Evolutionary conservation across 768 basidiomycete genomes (phyloP).

Genomic region (Suillus fuscotomentosus): DNA sequence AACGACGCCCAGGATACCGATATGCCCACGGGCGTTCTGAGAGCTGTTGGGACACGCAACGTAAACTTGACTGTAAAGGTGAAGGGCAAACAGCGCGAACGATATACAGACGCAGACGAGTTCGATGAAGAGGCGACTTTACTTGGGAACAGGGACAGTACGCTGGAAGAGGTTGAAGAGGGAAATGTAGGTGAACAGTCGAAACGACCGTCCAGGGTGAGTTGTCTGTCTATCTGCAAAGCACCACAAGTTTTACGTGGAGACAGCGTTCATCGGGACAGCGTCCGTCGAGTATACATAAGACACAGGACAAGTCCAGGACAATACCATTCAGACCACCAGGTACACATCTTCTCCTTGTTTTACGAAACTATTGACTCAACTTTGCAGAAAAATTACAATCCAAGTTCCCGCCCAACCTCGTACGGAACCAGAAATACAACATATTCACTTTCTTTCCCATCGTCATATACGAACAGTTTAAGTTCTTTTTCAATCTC

Average conservation of each 20-base stretch:
- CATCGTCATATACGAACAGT: conserved; percentile 96
- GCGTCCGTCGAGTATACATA: conserved; percentile 22
- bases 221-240: conserved; percentile 8
- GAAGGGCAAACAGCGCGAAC: conserved; percentile 42
- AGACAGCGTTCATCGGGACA: conserved; percentile 19
- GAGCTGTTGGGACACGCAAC: conserved; percentile 33
- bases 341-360: conserved; percentile 39
- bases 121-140: conserved; percentile 61
- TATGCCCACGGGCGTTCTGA: conserved; percentile 32
- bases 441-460: conserved; percentile 96
- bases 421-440: conserved; percentile 97
- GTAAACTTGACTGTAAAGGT: conserved; percentile 15
- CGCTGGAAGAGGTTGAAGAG: conserved; percentile 38
- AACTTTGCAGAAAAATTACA: conserved; percentile 61
- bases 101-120: conserved; percentile 60
- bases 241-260: neutral
- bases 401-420: conserved; percentile 78
- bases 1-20: conserved; percentile 20
- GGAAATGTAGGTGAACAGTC: conserved; percentile 31
- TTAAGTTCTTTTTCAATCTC: conserved; percentile 99
- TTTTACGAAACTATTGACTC: neutral
- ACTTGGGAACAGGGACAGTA: conserved; percentile 37
- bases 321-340: conserved; percentile 76
- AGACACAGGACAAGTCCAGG: conserved; percentile 58
- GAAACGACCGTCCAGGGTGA: conserved; percentile 23